Evolutionary conservation across 2,329 filamentous ascomycete species (phyloP), one percentile per base, ranked within the genome.

Genomic region (Talaromyces sp.): DNA sequence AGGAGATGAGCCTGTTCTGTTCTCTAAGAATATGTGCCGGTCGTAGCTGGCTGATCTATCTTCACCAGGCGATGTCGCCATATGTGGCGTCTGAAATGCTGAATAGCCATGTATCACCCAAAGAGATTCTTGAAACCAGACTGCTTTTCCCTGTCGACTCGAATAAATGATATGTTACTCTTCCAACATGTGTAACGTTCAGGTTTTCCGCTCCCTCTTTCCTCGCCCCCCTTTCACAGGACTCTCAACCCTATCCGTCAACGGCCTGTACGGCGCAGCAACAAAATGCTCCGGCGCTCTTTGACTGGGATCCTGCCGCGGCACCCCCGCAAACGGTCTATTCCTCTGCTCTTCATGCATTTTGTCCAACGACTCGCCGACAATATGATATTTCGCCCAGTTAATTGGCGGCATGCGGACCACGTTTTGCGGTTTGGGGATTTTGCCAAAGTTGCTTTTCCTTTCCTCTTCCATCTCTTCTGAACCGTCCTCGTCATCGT

Each of bases 361-460:
- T 73, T 87, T 90, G 75, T 97, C 92, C 39, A 97, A 81, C 1
- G 91, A 86, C 64, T 91, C 88, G 56, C 92, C 93, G 2, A 95
- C 87, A n/a, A 97, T 83, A 69, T 91, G 91, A 75, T 98, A 98
- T 72, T 96, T 93, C 12, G 88, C 86, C 93, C 93, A 98, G 79
- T 97, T 96, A 71, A 98, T 88, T 8, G 91, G 89, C 8, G 93
- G 93, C 78, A 88, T 92, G 44, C 93, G 87, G 28, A 96, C 88
- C 0, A 98, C 81, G 68, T 90, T 90, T 75, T 97, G 93, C 6
- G 90, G 86, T 14, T 83, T 84, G 0, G 93, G 93, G 14, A 97
- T 84, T 18, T 78, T 79, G 2, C 84, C 80, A 79, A 92, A 92
- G n/a, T 50, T 63, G 25, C 7, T 25, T n/a, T 33, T 39, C 1